These are phyloP conservation scores for Penicillium diatomitis DNA, from an alignment of 495 filamentous ascomycete genomes.

Conservation along the genomic window DNA sequence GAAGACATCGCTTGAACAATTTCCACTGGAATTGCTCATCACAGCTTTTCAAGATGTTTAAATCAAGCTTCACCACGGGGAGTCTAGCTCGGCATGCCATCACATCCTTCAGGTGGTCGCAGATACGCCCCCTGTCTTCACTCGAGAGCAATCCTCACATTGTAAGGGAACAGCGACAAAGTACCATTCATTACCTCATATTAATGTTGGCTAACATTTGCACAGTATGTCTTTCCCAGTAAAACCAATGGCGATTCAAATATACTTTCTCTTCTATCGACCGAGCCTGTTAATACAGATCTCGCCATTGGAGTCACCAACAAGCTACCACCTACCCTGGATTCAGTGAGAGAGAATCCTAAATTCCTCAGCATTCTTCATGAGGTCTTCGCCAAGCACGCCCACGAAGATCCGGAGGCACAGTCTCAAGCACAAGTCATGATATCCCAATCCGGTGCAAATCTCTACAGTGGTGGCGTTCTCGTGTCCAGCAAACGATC, in stretches of 20 bases:
- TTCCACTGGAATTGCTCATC: neutral
- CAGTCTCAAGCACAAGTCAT: constrained; percentile 70
- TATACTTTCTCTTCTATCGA: constrained; percentile 68
- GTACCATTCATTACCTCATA: neutral
- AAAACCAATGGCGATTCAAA: constrained; percentile 32
- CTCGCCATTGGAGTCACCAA: constrained; percentile 71
- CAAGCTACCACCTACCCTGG: constrained; percentile 64
- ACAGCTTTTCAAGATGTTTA: neutral
- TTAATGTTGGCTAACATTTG: constrained; percentile 10
- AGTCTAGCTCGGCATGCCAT: constrained; percentile 10
- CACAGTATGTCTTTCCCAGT: constrained; percentile 63
- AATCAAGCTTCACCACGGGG: neutral
- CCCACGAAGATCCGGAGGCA: constrained; percentile 60
- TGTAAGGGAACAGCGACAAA: constrained; percentile 21
- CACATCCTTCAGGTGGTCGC: constrained; percentile 15
- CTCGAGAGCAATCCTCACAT: constrained; percentile 47
- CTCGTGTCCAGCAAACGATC: constrained; percentile 44
- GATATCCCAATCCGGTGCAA: constrained; percentile 67
- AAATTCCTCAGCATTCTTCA: constrained; percentile 69
- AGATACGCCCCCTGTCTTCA: constrained; percentile 39
- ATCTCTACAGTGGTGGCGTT: constrained; percentile 54
- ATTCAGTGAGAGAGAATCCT: constrained; percentile 68
- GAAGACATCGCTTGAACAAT: neutral
- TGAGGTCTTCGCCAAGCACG: constrained; percentile 60
- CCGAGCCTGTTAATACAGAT: constrained; percentile 54